Evolutionary conservation across 2,329 filamentous ascomycete species (phyloP), one percentile per base, ranked within the genome.

Genomic region (Clarireedia hainanense): DNA sequence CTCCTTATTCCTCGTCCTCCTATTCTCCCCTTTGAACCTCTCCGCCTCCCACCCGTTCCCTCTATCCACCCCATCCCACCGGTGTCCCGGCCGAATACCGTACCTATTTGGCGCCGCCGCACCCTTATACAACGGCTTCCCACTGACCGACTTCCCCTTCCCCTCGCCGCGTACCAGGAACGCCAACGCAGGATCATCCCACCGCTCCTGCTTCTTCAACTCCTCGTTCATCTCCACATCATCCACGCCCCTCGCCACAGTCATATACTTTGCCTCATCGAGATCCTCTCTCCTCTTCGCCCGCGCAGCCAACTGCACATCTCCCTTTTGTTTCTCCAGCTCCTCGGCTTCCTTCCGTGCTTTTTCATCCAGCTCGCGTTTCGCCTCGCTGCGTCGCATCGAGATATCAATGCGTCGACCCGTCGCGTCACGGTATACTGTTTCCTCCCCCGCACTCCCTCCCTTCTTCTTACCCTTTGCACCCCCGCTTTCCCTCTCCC

Each of bases 41-140:
- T 96, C 86, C 60, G 83, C 87, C 74, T 99, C 94, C 69, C 96
- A 97, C 0, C 92, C 92, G 73, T 90, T 99, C 20, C 89, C 80
- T 62, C 94, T 79, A 75, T 99, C 94, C 17, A 99, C 94, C 5
- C 95, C 94, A 76, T 99, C 94, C 94, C 94, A 99, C 61, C 89
- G 78, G 74, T 95, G 90, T 0, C 94, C 95, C 0, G 94, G 94
- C 58, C 86, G 79, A 59, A 99, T 97, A 1, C 89, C 89, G 73
- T 97, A 97, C 20, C 94, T 80, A 76, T 99, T 99, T 46, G 94
- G 94, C 66, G 88, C 80, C 55, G 87, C 88, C 0, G 85, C 80
- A 0, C 92, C 94, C 58, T 83, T 75, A 69, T 97, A 99, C 4
- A 88, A 69, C 4, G 61, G 61, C 49, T 64, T 69, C 42, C 64